A percentile compares a stretch with the other conserved stretches of the same genome.
Evolutionary conservation across 768 basidiomycete genomes (phyloP).

Genomic region (Pluteus cervinus): DNA sequence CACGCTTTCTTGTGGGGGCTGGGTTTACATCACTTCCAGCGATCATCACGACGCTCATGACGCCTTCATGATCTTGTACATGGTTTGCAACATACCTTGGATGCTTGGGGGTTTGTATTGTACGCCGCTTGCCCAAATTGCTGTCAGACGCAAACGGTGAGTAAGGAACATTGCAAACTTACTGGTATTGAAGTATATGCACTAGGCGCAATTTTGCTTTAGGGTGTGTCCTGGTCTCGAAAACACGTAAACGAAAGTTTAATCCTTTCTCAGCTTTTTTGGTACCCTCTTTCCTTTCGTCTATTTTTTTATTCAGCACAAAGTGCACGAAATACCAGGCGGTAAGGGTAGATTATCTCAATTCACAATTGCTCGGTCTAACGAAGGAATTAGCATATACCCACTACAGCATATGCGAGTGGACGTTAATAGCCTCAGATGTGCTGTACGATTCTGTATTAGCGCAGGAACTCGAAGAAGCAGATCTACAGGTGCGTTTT

Average conservation of each 20-base stretch:
- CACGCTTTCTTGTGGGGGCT: slow-evolving; percentile 82
- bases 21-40: slow-evolving; percentile 85
- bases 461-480: slow-evolving; percentile 50
- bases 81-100: slow-evolving; percentile 83
- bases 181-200: too few species aligned
- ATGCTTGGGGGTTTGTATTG: slow-evolving; percentile 67
- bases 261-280: slow-evolving; percentile 62
- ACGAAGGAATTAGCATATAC: slow-evolving; percentile 64
- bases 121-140: slow-evolving; percentile 35
- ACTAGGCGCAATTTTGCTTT: too few species aligned
- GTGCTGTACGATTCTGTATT: slow-evolving; percentile 67
- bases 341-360: slow-evolving; percentile 35
- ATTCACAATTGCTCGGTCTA: slow-evolving; percentile 1
- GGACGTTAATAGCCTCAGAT: slow-evolving; percentile 73
- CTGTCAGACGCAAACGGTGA: slow-evolving; percentile 50
- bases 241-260: too few species aligned
- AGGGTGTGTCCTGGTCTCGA: too few species aligned
- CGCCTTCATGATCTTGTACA: slow-evolving; percentile 82
- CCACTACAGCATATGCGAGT: slow-evolving; percentile 81
- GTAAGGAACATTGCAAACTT: background rate
- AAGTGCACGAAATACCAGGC: slow-evolving; percentile 71
- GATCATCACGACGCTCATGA: slow-evolving; percentile 86
- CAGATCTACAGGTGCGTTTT: slow-evolving; percentile 44
- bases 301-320: slow-evolving; percentile 85
- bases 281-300: slow-evolving; percentile 62